phyloP scores from a whole-genome alignment of 768 basidiomycete species.

The Lactarius sanguifluus region DNA sequence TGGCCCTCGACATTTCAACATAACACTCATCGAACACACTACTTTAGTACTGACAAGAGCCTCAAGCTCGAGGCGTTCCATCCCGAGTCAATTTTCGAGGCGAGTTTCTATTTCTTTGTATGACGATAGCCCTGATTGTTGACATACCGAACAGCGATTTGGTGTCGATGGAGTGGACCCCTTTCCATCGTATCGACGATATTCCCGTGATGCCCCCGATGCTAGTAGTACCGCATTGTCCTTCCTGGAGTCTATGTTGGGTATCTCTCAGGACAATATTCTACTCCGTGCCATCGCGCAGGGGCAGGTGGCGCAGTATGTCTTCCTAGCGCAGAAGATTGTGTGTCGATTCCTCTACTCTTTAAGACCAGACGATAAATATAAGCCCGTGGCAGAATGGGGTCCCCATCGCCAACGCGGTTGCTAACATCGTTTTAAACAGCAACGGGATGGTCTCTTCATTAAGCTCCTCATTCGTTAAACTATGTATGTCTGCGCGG shows the following conservation, averaged over 20 bases:
- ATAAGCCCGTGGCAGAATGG: constrained; percentile 32
- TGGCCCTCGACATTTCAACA: constrained; percentile 27
- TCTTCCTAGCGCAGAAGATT: constrained; percentile 33
- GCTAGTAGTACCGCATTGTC: constrained; percentile 30
- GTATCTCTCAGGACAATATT: constrained; percentile 26
- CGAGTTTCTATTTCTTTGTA: constrained; percentile 11
- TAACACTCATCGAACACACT: constrained; percentile 31
- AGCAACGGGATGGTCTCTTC: constrained; percentile 43
- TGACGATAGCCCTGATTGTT: background rate
- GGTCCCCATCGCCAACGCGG: constrained; percentile 41
- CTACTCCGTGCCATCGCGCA: constrained; percentile 27
- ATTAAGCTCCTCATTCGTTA: constrained; percentile 49
- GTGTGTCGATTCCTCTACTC: constrained; percentile 16
- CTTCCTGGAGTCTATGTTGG: constrained; percentile 32
- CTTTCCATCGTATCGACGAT: constrained; percentile 27
- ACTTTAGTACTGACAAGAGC: constrained; percentile 20
- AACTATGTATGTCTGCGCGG: constrained; percentile 37
- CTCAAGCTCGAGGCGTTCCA: constrained; percentile 33
- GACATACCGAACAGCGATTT: constrained; percentile 30
- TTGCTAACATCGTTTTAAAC: constrained; percentile 47
- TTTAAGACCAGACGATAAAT: background rate
- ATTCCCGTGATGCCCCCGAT: constrained; percentile 25
- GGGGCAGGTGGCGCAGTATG: constrained; percentile 27
- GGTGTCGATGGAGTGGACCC: constrained; percentile 31
- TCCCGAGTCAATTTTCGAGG: constrained; percentile 35